phyloP scores from a whole-genome alignment of 2,329 filamentous ascomycete genomes.

The Aspergillus hiratsukae region DNA sequence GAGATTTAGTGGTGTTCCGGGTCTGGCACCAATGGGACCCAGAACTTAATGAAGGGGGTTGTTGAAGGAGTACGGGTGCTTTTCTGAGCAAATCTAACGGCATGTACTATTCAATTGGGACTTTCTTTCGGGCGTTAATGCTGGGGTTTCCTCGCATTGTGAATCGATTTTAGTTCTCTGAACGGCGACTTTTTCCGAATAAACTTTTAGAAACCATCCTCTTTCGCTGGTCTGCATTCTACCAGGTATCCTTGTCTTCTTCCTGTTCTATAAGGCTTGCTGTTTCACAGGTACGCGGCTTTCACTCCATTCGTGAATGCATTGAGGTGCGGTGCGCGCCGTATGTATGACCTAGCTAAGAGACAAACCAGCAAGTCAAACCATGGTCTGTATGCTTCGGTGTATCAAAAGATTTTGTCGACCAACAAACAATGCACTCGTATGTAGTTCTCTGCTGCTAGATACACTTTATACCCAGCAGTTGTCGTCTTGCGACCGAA shows the following conservation, averaged over 20 bases:
- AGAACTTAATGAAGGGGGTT: conserved; percentile 20
- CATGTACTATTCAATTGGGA: conserved; percentile 2
- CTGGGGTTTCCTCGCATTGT: conserved; percentile 8
- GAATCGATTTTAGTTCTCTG: background rate
- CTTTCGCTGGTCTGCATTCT: background rate
- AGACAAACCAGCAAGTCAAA: conserved; percentile 10
- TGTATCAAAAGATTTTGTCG: conserved; percentile 5
- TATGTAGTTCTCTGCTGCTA: conserved; percentile 13
- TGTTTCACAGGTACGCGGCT: background rate
- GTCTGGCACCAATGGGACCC: conserved; percentile 50
- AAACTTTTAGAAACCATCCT: background rate
- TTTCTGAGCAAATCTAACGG: conserved; percentile 2
- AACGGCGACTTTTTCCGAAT: background rate
- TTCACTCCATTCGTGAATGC: background rate
- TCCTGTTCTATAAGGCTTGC: background rate
- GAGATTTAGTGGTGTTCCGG: conserved; percentile 67
- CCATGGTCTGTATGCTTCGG: conserved; percentile 17
- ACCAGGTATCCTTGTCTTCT: background rate
- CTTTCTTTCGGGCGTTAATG: conserved; percentile 14
- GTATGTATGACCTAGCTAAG: background rate
- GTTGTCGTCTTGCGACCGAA: conserved; percentile 20
- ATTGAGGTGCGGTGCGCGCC: background rate
- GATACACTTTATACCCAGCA: conserved; percentile 11
- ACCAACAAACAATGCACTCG: conserved; percentile 10
- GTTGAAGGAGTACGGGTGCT: background rate